phyloP scores from a whole-genome alignment of 345 rosid genomes.

The Fremontodendron californicum region DNA sequence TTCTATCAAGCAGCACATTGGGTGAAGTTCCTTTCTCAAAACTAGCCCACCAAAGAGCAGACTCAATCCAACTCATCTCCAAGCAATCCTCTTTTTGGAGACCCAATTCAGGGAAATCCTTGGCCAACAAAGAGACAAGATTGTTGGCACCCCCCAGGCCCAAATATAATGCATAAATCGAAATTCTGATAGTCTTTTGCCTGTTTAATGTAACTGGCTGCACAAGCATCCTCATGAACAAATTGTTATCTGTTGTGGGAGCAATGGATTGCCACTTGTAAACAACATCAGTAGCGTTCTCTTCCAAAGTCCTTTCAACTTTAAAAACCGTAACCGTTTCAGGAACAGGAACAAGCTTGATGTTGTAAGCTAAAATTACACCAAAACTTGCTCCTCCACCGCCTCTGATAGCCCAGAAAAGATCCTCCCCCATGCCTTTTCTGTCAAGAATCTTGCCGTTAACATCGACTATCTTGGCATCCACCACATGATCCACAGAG shows the following conservation, averaged over 20 bases:
- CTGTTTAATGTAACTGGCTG: constrained; percentile 45
- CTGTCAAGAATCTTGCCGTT: constrained; percentile 41
- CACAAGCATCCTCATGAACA: constrained; percentile 65
- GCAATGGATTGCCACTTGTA: constrained; percentile 52
- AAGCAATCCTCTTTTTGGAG: constrained; percentile 35
- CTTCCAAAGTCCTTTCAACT: constrained; percentile 28
- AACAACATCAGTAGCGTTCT: constrained; percentile 41
- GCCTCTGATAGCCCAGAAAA: constrained; percentile 60
- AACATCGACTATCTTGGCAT: constrained; percentile 59
- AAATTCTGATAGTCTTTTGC: constrained; percentile 35
- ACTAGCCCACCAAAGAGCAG: constrained; percentile 47
- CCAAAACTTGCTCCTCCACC: constrained; percentile 63
- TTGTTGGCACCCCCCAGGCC: constrained; percentile 36
- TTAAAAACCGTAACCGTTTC: constrained; percentile 48
- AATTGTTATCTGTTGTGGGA: constrained; percentile 36
- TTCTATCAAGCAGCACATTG: constrained; percentile 39
- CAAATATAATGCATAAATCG: constrained; percentile 37
- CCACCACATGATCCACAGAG: constrained; percentile 42
- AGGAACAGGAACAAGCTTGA: constrained; percentile 53
- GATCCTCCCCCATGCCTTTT: constrained; percentile 52
- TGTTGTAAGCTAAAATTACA: constrained; percentile 43
- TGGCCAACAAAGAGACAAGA: constrained; percentile 31
- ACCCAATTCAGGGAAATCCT: constrained; percentile 51
- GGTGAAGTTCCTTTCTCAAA: constrained; percentile 29
- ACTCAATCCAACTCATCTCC: constrained; percentile 57